Percentiles rank a stretch among this genome's conserved stretches.
Conservation (phyloP, 805 yeast species). For the Candida hungchunana region DNA sequence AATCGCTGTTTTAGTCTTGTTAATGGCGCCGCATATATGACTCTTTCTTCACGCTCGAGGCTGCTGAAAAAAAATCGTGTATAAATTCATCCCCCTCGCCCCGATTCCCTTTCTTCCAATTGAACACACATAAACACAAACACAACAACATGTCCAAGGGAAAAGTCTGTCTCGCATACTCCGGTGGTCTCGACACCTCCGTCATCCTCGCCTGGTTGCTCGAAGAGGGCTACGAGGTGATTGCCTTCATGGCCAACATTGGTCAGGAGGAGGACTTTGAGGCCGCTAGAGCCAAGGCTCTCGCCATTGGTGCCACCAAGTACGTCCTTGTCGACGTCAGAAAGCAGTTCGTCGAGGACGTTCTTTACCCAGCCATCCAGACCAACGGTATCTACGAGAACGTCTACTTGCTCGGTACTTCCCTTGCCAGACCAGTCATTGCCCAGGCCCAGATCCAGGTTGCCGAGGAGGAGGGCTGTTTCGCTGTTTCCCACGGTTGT, state of each 20-base stretch:
- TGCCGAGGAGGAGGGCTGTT: conserved; percentile 96
- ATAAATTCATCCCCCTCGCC: background rate
- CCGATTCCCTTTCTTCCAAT: background rate
- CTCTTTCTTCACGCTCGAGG: too few species aligned
- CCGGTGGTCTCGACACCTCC: conserved; percentile 98
- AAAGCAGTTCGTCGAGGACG: conserved; percentile 89
- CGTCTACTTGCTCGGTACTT: conserved; percentile 93
- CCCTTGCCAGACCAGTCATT: conserved; percentile 97
- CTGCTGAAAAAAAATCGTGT: background rate
- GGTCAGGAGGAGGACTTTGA: conserved; percentile 99
- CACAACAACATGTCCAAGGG: conserved; percentile 92
- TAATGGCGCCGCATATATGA: conserved; percentile 4
- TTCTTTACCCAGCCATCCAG: conserved; percentile 93
- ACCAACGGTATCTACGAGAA: conserved; percentile 97
- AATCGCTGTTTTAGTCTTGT: too few species aligned
- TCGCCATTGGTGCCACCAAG: conserved; percentile 95
- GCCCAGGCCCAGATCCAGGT: conserved; percentile 97
- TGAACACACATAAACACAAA: background rate
- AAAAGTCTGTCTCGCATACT: conserved; percentile 97
- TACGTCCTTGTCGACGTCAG: conserved; percentile 93
- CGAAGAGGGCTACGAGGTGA: conserved; percentile 96
- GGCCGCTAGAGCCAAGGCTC: conserved; percentile 93
- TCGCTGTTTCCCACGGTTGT: conserved; percentile 98
- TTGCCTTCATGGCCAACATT: conserved; percentile 96
- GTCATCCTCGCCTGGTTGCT: conserved; percentile 96